These are phyloP conservation scores for Aspergillus uvarum DNA, from an alignment of 2,329 filamentous ascomycete species.

Conservation along the genomic window DNA sequence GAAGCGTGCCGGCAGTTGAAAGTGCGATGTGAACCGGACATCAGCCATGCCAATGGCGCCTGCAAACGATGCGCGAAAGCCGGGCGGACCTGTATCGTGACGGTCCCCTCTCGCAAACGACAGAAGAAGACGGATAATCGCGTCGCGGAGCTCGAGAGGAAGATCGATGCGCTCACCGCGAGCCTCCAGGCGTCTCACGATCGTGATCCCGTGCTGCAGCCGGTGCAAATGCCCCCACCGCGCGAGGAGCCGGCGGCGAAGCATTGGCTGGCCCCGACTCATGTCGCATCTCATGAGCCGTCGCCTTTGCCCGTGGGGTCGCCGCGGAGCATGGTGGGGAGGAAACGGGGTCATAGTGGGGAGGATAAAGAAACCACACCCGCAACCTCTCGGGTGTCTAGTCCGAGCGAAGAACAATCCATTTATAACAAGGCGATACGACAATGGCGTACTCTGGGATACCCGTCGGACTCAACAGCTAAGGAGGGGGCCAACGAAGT, in stretches of 20 bases:
- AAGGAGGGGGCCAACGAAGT: slow-evolving; percentile 29
- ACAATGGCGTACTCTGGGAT: slow-evolving; percentile 25
- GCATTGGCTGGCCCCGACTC: slow-evolving; percentile 28
- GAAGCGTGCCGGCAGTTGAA: slow-evolving; percentile 74
- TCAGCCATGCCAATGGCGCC: slow-evolving; percentile 59
- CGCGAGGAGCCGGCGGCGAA: slow-evolving; percentile 41
- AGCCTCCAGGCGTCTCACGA: slow-evolving; percentile 63
- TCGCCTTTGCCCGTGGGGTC: slow-evolving; percentile 3
- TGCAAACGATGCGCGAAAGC: slow-evolving; percentile 80
- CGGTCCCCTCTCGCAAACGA: slow-evolving; percentile 71
- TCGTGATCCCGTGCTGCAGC: slow-evolving; percentile 20
- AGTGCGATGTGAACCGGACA: slow-evolving; percentile 80
- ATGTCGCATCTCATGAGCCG: slow-evolving; percentile 6
- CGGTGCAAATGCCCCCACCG: slow-evolving; percentile 27
- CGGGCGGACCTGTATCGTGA: slow-evolving; percentile 73
- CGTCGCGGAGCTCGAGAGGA: slow-evolving; percentile 87
- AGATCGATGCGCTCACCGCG: slow-evolving; percentile 84
- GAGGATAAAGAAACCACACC: slow-evolving; percentile 25
- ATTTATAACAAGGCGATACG: slow-evolving; percentile 14
- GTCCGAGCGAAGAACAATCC: slow-evolving; percentile 23
- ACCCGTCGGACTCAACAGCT: slow-evolving; percentile 12
- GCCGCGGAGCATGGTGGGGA: slow-evolving; percentile 20
- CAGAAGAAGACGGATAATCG: slow-evolving; percentile 90
- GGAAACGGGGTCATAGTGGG: slow-evolving; percentile 33
- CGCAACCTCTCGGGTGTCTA: slow-evolving; percentile 10